Evolutionary conservation across 257 asterid genomes (phyloP).

Genomic region (Solanum piurae): DNA sequence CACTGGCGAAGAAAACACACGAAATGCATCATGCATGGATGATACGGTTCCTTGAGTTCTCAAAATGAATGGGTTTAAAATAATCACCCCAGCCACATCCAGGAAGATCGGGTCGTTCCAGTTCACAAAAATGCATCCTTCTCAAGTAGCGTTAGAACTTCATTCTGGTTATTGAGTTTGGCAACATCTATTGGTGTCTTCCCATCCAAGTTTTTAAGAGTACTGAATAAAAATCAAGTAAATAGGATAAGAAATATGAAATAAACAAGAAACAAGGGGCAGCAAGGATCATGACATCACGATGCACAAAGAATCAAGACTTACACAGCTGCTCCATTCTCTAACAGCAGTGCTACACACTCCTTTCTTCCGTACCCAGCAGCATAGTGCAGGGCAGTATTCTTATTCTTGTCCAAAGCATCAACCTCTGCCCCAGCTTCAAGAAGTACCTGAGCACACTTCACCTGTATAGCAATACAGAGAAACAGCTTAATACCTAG

Average conservation of each 20-base stretch:
- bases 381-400: slow-evolving; percentile 97
- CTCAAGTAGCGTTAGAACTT: slow-evolving; percentile 79
- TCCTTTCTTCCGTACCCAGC: slow-evolving; percentile 98
- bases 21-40: not conserved
- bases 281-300: not conserved
- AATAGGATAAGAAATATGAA: not conserved
- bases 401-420: slow-evolving; percentile 89
- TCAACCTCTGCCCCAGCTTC: slow-evolving; percentile 97
- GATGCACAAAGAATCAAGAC: slow-evolving; percentile 6
- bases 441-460: slow-evolving; percentile 84
- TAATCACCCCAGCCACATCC: not conserved
- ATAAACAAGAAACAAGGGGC: not conserved
- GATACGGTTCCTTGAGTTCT: not conserved
- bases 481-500: not conserved
- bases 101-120: not conserved
- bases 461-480: slow-evolving; percentile 33
- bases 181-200: slow-evolving; percentile 97
- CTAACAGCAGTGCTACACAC: slow-evolving; percentile 84
- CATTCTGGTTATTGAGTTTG: slow-evolving; percentile 77
- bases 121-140: slow-evolving; percentile 83
- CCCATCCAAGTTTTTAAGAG: slow-evolving; percentile 93
- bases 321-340: slow-evolving; percentile 98
- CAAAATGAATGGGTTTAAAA: not conserved
- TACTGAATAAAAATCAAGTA: slow-evolving; percentile 28
- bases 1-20: not conserved